Conservation (phyloP, 345 rosid genomes). For the Cardamine occulta region DNA sequence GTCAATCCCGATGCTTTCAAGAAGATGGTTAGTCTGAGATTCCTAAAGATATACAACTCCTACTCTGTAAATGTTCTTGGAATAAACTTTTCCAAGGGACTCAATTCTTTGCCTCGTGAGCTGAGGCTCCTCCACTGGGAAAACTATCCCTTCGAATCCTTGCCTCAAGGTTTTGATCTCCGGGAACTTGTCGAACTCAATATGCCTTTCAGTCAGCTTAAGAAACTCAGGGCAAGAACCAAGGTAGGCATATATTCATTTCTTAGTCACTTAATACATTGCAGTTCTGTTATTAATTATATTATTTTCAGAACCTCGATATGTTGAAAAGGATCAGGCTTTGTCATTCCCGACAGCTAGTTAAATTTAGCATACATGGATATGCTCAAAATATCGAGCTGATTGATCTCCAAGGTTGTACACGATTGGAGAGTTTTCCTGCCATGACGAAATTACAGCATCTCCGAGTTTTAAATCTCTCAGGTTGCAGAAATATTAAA, state of each 20-base stretch:
- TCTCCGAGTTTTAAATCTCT: neutral
- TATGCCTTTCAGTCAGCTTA: neutral
- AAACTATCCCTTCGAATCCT: neutral
- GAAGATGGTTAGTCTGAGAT: neutral
- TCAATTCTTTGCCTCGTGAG: neutral
- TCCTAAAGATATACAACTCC: neutral
- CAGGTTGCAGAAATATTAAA: neutral
- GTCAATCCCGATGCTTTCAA: neutral
- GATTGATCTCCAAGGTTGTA: neutral
- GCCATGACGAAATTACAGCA: neutral
- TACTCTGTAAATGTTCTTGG: neutral
- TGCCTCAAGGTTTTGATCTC: neutral
- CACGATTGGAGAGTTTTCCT: neutral
- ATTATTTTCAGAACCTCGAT: neutral
- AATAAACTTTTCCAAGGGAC: neutral
- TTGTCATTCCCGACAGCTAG: neutral
- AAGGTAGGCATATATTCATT: neutral
- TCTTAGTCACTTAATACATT: too few species aligned
- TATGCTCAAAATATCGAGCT: neutral
- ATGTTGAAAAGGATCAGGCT: neutral
- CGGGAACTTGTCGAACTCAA: neutral
- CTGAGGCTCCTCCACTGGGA: neutral
- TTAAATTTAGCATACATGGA: too few species aligned
- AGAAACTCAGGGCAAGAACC: neutral
- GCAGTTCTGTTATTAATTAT: neutral